Evolutionary conservation across 345 rosid species (phyloP).

Genomic region (Linum tenue): DNA sequence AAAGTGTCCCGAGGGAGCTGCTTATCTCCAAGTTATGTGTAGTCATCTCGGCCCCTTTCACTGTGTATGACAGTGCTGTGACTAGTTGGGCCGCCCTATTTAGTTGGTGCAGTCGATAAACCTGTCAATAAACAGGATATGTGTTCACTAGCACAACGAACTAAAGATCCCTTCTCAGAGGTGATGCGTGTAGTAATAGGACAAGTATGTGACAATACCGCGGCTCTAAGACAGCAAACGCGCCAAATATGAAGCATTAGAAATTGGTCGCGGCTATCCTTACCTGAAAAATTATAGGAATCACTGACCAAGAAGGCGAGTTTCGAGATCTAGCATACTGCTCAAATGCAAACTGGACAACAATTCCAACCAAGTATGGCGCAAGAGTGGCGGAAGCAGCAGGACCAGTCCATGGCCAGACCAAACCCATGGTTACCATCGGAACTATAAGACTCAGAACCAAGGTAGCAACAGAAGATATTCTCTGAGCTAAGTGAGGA

Average conservation of each 20-base stretch:
- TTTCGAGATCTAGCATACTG: slow-evolving; percentile 62
- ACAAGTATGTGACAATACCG: neutral
- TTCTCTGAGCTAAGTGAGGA: slow-evolving; percentile 57
- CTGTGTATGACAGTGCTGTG: slow-evolving; percentile 83
- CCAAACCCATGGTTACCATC: slow-evolving; percentile 96
- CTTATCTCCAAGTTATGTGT: slow-evolving; percentile 81
- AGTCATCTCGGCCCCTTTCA: slow-evolving; percentile 82
- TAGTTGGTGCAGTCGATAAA: slow-evolving; percentile 90
- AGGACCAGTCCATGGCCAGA: slow-evolving; percentile 99
- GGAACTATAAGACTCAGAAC: slow-evolving; percentile 92
- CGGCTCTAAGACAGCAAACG: too few species aligned
- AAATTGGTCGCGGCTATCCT: slow-evolving; percentile 10
- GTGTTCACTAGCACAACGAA: too few species aligned
- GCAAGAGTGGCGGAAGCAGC: slow-evolving; percentile 98
- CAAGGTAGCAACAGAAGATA: slow-evolving; percentile 76
- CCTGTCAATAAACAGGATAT: slow-evolving; percentile 32
- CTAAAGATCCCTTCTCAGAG: too few species aligned
- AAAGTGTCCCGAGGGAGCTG: slow-evolving; percentile 66
- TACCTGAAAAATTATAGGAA: slow-evolving; percentile 87
- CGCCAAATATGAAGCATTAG: neutral
- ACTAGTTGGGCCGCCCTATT: slow-evolving; percentile 94
- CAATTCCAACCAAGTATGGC: slow-evolving; percentile 87
- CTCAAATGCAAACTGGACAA: slow-evolving; percentile 90
- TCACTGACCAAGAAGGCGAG: slow-evolving; percentile 69
- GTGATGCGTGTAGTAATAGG: neutral